These are phyloP conservation scores for Lasiodiplodia citricola DNA, from an alignment of 2,329 filamentous ascomycete species.

Conservation along the genomic window DNA sequence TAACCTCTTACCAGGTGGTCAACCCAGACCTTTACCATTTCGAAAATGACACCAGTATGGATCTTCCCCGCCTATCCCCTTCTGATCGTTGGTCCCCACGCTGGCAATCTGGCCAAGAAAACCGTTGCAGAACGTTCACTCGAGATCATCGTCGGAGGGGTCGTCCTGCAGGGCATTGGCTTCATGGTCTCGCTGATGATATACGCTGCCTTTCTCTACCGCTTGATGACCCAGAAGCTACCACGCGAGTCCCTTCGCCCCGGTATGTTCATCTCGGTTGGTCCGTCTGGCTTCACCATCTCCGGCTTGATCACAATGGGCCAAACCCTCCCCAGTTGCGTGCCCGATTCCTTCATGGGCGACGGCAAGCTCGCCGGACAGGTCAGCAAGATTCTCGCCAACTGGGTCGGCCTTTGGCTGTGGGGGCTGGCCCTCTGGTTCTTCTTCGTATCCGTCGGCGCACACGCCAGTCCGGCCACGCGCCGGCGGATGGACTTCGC, in stretches of 20 bases:
- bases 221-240: constrained; percentile 86
- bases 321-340: constrained; percentile 53
- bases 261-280: constrained; percentile 85
- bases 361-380: constrained; percentile 60
- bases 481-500: constrained; percentile 72
- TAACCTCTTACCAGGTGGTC: constrained; percentile 57
- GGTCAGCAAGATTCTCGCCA: constrained; percentile 60
- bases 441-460: constrained; percentile 79
- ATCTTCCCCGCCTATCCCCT: constrained; percentile 86
- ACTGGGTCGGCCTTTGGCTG: constrained; percentile 76
- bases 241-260: constrained; percentile 77
- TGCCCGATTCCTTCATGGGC: constrained; percentile 62
- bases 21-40: constrained; percentile 72
- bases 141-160: constrained; percentile 64
- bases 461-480: constrained; percentile 70
- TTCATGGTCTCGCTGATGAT: constrained; percentile 76
- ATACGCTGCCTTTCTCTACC: constrained; percentile 81
- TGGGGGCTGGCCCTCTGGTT: constrained; percentile 87
- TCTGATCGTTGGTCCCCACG: constrained; percentile 76
- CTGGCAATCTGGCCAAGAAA: constrained; percentile 61
- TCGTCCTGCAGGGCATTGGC: constrained; percentile 67
- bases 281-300: constrained; percentile 73
- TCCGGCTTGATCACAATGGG: constrained; percentile 66
- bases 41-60: constrained; percentile 87
- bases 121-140: constrained; percentile 50